Conservation (phyloP, 1,139 yeast species). For the Candida pseudocylindracea region DNA sequence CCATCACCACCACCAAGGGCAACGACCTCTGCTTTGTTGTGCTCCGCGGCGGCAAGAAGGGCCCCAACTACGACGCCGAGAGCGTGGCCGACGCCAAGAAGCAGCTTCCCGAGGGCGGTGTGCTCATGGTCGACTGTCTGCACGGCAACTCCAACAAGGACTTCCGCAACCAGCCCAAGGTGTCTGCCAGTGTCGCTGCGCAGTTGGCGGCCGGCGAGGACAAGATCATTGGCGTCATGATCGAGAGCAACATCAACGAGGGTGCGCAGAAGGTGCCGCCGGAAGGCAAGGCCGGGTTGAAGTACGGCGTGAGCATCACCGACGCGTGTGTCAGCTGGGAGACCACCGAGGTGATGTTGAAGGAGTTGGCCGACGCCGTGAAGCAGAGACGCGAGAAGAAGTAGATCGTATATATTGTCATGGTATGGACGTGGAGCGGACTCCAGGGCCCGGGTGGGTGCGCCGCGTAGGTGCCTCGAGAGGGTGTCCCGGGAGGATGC, state of each 20-base stretch:
- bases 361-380: conserved; percentile 62
- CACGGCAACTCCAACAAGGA: conserved; percentile 94
- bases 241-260: conserved; percentile 80
- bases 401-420: background rate
- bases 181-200: conserved; percentile 52
- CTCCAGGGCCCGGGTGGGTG: no score
- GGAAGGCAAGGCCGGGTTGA: conserved; percentile 39
- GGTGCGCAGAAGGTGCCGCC: conserved; percentile 76
- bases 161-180: conserved; percentile 86
- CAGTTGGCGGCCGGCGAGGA: conserved; percentile 71
- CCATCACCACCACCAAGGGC: conserved; percentile 90
- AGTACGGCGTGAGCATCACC: conserved; percentile 91
- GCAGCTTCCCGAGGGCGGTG: conserved; percentile 14
- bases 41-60: conserved; percentile 86
- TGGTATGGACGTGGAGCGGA: background rate
- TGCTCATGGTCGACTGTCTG: conserved; percentile 86
- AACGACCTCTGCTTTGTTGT: conserved; percentile 77
- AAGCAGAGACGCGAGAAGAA: conserved; percentile 36
- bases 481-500: no score
- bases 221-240: conserved; percentile 79
- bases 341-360: conserved; percentile 61
- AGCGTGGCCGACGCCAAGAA: conserved; percentile 58
- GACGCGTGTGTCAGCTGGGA: conserved; percentile 96
- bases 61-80: conserved; percentile 76
- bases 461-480: no score